Conservation (phyloP, 768 basidiomycete genomes). For the Tricholoma terreum region DNA sequence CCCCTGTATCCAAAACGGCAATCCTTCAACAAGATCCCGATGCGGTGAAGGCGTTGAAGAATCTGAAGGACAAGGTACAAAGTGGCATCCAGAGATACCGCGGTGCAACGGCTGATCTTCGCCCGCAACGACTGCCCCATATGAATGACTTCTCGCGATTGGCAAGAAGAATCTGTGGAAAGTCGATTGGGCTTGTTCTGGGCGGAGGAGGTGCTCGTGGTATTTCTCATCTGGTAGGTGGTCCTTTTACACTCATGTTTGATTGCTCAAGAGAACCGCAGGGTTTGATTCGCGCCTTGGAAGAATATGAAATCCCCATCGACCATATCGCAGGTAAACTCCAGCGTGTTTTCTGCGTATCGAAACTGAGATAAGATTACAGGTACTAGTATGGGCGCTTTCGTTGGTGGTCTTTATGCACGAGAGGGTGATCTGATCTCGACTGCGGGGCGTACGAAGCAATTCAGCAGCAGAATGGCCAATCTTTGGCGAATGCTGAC, state of each 20-base stretch:
- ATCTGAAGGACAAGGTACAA: constrained; percentile 90
- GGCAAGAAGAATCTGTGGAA: constrained; percentile 88
- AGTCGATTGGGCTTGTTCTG: constrained; percentile 88
- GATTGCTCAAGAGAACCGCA: constrained; percentile 26
- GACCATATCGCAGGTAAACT: constrained; percentile 81
- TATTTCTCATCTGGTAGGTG: constrained; percentile 40
- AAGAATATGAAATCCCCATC: constrained; percentile 90
- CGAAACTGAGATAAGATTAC: constrained; percentile 6
- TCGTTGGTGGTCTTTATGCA: constrained; percentile 94
- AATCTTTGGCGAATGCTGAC: constrained; percentile 93
- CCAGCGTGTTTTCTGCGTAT: neutral
- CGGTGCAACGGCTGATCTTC: constrained; percentile 54
- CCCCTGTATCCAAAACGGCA: constrained; percentile 57
- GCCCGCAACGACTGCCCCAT: constrained; percentile 76
- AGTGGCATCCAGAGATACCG: constrained; percentile 87
- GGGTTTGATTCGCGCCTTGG: constrained; percentile 91
- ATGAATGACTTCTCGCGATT: constrained; percentile 90
- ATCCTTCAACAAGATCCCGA: constrained; percentile 76
- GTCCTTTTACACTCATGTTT: neutral
- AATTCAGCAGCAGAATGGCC: constrained; percentile 88
- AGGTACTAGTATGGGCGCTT: constrained; percentile 88
- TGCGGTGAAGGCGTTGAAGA: constrained; percentile 84
- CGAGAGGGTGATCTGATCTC: constrained; percentile 90
- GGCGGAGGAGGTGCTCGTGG: constrained; percentile 97
- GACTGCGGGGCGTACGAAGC: constrained; percentile 81